Percentiles rank a stretch among this genome's conserved stretches.
These are phyloP conservation scores for Mycena olivaceomarginata DNA, from an alignment of 768 basidiomycete genomes.

Conservation along the genomic window DNA sequence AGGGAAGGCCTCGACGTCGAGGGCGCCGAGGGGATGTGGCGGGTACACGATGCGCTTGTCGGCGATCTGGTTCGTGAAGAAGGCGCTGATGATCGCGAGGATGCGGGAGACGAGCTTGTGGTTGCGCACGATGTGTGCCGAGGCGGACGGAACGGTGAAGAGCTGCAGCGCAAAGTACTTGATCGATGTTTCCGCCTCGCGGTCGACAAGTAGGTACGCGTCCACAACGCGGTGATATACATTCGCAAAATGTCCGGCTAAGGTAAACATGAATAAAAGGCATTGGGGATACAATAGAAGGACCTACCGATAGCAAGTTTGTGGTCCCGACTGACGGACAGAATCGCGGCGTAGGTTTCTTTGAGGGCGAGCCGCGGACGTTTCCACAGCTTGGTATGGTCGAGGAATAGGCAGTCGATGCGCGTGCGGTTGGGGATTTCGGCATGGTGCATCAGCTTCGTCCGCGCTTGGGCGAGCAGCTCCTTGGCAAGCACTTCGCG, in stretches of 20 bases:
- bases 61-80: constrained; percentile 93
- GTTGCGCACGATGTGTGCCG: constrained; percentile 84
- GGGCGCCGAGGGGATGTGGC: constrained; percentile 44
- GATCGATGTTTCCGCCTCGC: constrained; percentile 96
- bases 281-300: not conserved
- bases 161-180: constrained; percentile 95
- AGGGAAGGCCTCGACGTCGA: constrained; percentile 90
- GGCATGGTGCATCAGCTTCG: constrained; percentile 65
- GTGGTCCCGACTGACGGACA: constrained; percentile 82
- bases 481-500: constrained; percentile 85
- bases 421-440: constrained; percentile 74
- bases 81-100: constrained; percentile 89
- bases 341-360: constrained; percentile 86
- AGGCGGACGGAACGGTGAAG: constrained; percentile 93
- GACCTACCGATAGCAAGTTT: constrained; percentile 87
- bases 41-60: constrained; percentile 80
- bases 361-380: constrained; percentile 86
- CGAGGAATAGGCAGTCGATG: constrained; percentile 86
- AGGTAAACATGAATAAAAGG: constrained; percentile 1
- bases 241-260: constrained; percentile 89
- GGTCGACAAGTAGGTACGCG: constrained; percentile 92
- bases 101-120: constrained; percentile 86
- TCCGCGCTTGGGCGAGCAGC: constrained; percentile 76
- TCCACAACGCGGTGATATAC: constrained; percentile 93
- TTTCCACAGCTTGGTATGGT: constrained; percentile 92